Base-by-base conservation (phyloP, 768 basidiomycete species). In the Xerocomellus dryophilus region DNA sequence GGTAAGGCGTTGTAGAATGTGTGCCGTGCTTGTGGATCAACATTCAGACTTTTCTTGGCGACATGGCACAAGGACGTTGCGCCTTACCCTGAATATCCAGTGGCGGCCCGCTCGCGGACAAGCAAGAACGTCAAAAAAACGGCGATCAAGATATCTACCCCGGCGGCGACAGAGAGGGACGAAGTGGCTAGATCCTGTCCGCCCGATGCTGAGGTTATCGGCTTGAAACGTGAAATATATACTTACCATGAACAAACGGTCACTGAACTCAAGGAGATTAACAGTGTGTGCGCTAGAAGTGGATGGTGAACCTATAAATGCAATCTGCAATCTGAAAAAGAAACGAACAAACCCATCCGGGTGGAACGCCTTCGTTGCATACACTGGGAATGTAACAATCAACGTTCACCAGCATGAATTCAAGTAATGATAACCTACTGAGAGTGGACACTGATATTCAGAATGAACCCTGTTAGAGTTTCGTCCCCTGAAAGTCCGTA, bases 301-400 rank as follows among this genome's bases (percentile, higher is more conserved):
- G 15, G 8, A 25, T 7, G 25, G 14, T 10, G 8, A 43, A 15
- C 10, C 25, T 17, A 15, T 5, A 29, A 10, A 5, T 17, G 32
- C 4, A 42, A 42, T 25, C 7, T 3, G 17, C 31, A 18, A 2
- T 32, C 4, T 8, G 32, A 12, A 14, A 34, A 34, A 14, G 12
- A 29, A 55, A 34, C 3, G 1, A 52, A 50, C 59, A 10, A 18
- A 53, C 61, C 62, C 52, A 3, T 64, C 5, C 5, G 25, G 18
- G 18, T 56, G 47, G 14, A 63, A 36, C 2, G 43, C 40, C 1
- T 51, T 51, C 4, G 2, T 14, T 4, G 34, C 5, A 12, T 49
- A 57, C 35, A 61, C 60, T 61, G 34, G 34, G 8, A 10, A 41
- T 20, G 15, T 5, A 12, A 25, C 2, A 3, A 10, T 64, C 21